Evolutionary conservation across 2,329 filamentous ascomycete genomes (phyloP).

Genomic region (Fusarium nodosum): DNA sequence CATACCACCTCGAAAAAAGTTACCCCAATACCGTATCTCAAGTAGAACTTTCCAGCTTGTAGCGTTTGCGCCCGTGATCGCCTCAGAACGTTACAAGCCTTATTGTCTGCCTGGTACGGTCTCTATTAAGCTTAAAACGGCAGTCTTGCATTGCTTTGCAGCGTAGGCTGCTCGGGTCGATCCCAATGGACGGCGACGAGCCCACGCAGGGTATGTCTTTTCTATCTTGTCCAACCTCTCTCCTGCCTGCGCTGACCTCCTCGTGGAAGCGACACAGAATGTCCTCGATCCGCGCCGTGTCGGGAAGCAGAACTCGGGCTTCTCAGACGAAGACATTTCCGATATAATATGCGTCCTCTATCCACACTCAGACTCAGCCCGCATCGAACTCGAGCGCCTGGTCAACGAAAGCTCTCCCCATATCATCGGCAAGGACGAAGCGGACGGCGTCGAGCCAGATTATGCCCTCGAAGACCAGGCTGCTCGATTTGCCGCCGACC

Average conservation of each 20-base stretch:
- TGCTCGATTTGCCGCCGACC: constrained; percentile 59
- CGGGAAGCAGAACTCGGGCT: constrained; percentile 84
- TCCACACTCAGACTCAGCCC: constrained; percentile 80
- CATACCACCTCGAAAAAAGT: constrained; percentile 28
- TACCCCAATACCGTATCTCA: constrained; percentile 21
- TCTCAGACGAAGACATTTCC: constrained; percentile 84
- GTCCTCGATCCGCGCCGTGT: constrained; percentile 84
- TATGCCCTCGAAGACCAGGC: constrained; percentile 65
- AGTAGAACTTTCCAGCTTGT: constrained; percentile 15
- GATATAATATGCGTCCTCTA: constrained; percentile 93
- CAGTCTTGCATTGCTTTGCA: constrained; percentile 43
- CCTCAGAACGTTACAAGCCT: constrained; percentile 12
- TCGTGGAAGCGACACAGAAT: constrained; percentile 76
- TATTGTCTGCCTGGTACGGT: constrained; percentile 15
- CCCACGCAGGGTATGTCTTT: constrained; percentile 58
- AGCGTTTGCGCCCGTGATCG: constrained; percentile 35
- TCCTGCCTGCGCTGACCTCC: constrained; percentile 35
- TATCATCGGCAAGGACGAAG: constrained; percentile 64
- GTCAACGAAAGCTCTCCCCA: constrained; percentile 63
- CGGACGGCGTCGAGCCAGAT: constrained; percentile 65
- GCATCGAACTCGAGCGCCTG: constrained; percentile 73
- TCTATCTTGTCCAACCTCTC: constrained; percentile 6
- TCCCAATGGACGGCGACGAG: constrained; percentile 62
- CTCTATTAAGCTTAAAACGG: constrained; percentile 27
- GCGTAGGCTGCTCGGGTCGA: constrained; percentile 51